Evolutionary conservation across 805 yeast species (phyloP).

Genomic region (Teunomyces kruisii): DNA sequence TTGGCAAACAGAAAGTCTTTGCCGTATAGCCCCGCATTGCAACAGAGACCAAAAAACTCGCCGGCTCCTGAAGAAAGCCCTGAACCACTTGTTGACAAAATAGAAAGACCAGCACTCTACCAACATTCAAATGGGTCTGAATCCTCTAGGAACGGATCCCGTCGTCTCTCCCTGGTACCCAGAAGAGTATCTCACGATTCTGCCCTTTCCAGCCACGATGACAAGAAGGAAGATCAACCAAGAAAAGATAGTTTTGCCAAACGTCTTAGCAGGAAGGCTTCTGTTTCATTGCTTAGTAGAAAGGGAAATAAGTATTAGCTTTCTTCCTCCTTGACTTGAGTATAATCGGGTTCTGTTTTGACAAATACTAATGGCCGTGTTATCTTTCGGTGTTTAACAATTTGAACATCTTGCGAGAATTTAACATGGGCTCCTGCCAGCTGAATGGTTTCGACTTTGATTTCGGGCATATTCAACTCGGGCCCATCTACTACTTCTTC

Average conservation of each 20-base stretch:
- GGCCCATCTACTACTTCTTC: conserved; percentile 66
- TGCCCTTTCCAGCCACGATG: conserved; percentile 15
- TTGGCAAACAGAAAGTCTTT: conserved; percentile 52
- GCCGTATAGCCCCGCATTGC: conserved; percentile 46
- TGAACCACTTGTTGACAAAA: neutral
- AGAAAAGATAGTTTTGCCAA: conserved; percentile 29
- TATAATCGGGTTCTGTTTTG: neutral
- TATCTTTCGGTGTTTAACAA: conserved; percentile 22
- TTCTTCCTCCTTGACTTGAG: neutral
- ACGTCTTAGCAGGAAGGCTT: conserved; percentile 36
- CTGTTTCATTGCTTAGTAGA: conserved; percentile 22
- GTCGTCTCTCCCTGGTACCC: conserved; percentile 13
- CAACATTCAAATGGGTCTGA: conserved; percentile 3
- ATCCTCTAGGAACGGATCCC: conserved; percentile 6
- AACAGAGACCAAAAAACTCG: conserved; percentile 16
- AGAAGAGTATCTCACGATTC: conserved; percentile 24
- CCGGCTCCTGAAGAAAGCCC: conserved; percentile 1
- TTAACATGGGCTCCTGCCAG: conserved; percentile 56
- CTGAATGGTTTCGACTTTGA: conserved; percentile 65
- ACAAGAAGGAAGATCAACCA: conserved; percentile 9
- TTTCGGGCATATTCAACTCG: conserved; percentile 70
- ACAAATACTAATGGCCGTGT: neutral
- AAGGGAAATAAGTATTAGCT: conserved; percentile 10
- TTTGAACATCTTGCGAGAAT: conserved; percentile 57
- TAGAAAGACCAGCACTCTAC: neutral